These are phyloP conservation scores for Aspergillus saccharolyticus DNA, from an alignment of 495 filamentous ascomycete genomes.

Conservation along the genomic window DNA sequence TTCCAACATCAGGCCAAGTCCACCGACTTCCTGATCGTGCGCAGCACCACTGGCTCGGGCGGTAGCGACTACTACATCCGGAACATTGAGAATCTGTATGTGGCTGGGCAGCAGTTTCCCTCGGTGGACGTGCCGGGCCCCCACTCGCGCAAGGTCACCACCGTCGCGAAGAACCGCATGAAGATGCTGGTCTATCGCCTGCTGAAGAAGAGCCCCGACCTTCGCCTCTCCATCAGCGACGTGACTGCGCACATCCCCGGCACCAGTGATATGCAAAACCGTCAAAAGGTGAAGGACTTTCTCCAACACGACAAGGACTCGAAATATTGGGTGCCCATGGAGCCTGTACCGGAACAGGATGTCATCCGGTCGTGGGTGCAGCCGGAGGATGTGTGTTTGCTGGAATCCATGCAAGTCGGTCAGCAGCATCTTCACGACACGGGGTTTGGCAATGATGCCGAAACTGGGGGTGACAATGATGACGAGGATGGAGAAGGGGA, in stretches of 20 bases:
- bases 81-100: slow-evolving; percentile 82
- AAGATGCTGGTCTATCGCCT: slow-evolving; percentile 92
- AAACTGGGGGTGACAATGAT: slow-evolving; percentile 66
- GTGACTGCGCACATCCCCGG: slow-evolving; percentile 86
- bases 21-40: slow-evolving; percentile 84
- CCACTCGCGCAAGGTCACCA: slow-evolving; percentile 90
- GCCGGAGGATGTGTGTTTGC: slow-evolving; percentile 87
- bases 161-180: slow-evolving; percentile 87
- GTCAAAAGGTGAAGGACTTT: slow-evolving; percentile 96
- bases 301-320: slow-evolving; percentile 77
- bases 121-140: slow-evolving; percentile 87
- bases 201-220: slow-evolving; percentile 64
- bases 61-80: slow-evolving; percentile 75
- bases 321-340: slow-evolving; percentile 79
- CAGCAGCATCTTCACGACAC: slow-evolving; percentile 77
- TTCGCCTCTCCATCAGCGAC: slow-evolving; percentile 65
- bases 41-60: slow-evolving; percentile 65
- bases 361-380: slow-evolving; percentile 80
- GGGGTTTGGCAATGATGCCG: slow-evolving; percentile 67
- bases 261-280: slow-evolving; percentile 87
- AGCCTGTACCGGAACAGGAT: slow-evolving; percentile 69
- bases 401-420: slow-evolving; percentile 96
- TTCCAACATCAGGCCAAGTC: slow-evolving; percentile 76
- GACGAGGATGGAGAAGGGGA: slow-evolving; percentile 61
- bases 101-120: slow-evolving; percentile 88